Conservation (phyloP, 2,329 filamentous ascomycete species). For the Colletotrichum cuscutae region DNA sequence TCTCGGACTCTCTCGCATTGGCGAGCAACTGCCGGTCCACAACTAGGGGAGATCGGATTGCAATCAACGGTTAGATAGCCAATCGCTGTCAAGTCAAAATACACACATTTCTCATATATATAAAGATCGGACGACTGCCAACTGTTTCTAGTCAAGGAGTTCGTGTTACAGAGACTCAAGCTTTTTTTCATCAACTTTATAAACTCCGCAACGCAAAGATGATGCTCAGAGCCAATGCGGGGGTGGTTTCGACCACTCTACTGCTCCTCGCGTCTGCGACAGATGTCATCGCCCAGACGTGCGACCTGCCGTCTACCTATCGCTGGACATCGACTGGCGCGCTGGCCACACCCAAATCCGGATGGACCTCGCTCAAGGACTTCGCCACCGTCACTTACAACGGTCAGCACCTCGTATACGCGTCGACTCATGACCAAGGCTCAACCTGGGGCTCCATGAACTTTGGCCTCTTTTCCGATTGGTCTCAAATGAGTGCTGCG, state of each 20-base stretch:
- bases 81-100: background rate
- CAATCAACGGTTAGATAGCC: background rate
- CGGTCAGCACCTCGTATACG: slow-evolving; percentile 70
- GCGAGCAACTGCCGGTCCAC: background rate
- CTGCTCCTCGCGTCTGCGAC: slow-evolving; percentile 36
- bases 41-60: too few relatives aligned
- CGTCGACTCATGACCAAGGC: slow-evolving; percentile 55
- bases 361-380: slow-evolving; percentile 71
- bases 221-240: background rate
- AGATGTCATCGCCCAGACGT: slow-evolving; percentile 43
- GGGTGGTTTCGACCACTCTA: slow-evolving; percentile 8
- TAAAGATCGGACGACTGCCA: background rate
- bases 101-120: background rate
- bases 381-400: slow-evolving; percentile 67
- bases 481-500: slow-evolving; percentile 59
- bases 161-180: background rate
- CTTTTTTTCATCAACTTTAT: background rate
- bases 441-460: slow-evolving; percentile 66
- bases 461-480: slow-evolving; percentile 66
- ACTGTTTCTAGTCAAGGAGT: background rate
- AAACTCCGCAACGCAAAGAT: background rate
- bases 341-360: slow-evolving; percentile 62
- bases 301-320: slow-evolving; percentile 65
- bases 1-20: background rate
- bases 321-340: slow-evolving; percentile 62